These are phyloP conservation scores for Eryngium alpinum DNA, from an alignment of 140 eudicot genomes.

Conservation along the genomic window DNA sequence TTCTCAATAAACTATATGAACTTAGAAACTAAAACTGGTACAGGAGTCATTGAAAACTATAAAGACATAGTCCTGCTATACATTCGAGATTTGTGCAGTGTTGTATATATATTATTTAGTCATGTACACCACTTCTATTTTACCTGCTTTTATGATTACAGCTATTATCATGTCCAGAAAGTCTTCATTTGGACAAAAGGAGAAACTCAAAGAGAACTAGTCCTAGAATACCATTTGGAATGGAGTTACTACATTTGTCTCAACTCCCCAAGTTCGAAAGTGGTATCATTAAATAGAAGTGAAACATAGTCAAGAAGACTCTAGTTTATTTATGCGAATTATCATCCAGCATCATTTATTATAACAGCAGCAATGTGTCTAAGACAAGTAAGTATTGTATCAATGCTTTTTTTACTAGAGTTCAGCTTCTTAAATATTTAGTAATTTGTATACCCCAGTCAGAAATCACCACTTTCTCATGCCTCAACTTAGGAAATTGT, in stretches of 20 bases:
- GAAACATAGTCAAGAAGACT: background rate
- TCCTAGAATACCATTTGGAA: background rate
- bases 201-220: background rate
- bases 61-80: background rate
- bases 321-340: no score
- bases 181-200: background rate
- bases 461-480: no score
- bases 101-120: background rate
- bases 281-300: background rate
- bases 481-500: no score
- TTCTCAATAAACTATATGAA: constrained; percentile 10
- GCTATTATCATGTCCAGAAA: background rate
- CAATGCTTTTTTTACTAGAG: no score
- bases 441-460: no score
- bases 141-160: constrained; percentile 8
- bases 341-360: background rate
- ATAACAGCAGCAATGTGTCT: no score
- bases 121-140: background rate
- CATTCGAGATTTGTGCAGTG: constrained; percentile 6
- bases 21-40: background rate
- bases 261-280: background rate
- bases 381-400: no score
- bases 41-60: background rate
- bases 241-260: background rate
- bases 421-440: no score